phyloP scores from a whole-genome alignment of 2,329 filamentous ascomycete species.

The Ophiostoma pallidulum region DNA sequence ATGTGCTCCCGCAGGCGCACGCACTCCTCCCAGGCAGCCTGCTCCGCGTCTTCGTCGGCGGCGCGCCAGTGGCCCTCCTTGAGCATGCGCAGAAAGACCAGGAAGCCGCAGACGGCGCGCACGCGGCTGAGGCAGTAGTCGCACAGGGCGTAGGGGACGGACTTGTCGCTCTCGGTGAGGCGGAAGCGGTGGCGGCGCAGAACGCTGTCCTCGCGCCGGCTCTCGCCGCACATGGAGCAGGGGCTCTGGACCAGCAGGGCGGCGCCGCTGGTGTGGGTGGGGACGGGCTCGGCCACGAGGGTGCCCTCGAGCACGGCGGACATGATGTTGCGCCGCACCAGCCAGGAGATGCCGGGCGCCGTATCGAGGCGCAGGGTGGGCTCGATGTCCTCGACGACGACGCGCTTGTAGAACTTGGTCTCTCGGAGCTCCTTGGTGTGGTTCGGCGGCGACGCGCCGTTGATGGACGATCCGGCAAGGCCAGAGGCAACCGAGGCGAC shows the following conservation, averaged over 20 bases:
- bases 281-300: constrained; percentile 81
- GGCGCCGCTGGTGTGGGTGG: constrained; percentile 32
- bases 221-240: constrained; percentile 85
- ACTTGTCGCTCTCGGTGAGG: constrained; percentile 74
- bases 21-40: constrained; percentile 88
- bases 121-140: constrained; percentile 76
- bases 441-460: constrained; percentile 29
- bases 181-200: constrained; percentile 80
- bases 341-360: constrained; percentile 86
- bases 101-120: constrained; percentile 82
- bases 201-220: constrained; percentile 59
- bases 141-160: constrained; percentile 84
- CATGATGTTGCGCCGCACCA: constrained; percentile 77
- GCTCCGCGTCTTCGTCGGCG: constrained; percentile 74
- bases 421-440: constrained; percentile 54
- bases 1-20: constrained; percentile 84
- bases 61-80: constrained; percentile 87
- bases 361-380: constrained; percentile 83
- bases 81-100: constrained; percentile 83
- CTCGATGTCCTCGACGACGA: constrained; percentile 82
- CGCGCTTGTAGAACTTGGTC: constrained; percentile 87
- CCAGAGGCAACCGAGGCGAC: constrained; percentile 28
- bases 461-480: constrained; percentile 31
- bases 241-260: not conserved
- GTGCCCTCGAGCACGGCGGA: constrained; percentile 75